These are phyloP conservation scores for Epicoccum sorghinum DNA, from an alignment of 2,329 filamentous ascomycete genomes.

Conservation along the genomic window DNA sequence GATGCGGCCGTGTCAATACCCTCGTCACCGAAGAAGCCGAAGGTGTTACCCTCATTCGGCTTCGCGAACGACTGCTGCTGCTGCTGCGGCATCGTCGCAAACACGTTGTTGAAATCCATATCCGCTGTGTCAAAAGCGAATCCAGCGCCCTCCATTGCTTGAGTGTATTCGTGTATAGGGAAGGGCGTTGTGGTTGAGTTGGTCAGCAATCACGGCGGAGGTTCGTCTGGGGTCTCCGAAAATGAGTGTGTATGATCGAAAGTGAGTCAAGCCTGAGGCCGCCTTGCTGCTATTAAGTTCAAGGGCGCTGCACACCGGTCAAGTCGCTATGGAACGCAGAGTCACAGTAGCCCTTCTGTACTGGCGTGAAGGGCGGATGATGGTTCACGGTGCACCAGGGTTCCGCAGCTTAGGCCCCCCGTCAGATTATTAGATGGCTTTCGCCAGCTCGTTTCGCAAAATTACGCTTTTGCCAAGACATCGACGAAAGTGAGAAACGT, in stretches of 20 bases:
- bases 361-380: constrained; percentile 14
- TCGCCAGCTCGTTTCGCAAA: neutral
- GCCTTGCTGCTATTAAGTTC: constrained; percentile 28
- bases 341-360: constrained; percentile 17
- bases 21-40: constrained; percentile 42
- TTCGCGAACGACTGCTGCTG: constrained; percentile 33
- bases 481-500: neutral
- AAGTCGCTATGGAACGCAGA: constrained; percentile 1
- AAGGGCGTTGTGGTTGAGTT: constrained; percentile 22
- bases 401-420: constrained; percentile 12
- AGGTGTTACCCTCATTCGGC: constrained; percentile 40
- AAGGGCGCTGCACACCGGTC: constrained; percentile 21
- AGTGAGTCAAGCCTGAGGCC: constrained; percentile 42
- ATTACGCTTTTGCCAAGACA: constrained; percentile 1
- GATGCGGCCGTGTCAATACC: constrained; percentile 39
- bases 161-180: constrained; percentile 14
- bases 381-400: constrained; percentile 4
- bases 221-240: constrained; percentile 24
- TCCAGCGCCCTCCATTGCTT: constrained; percentile 36
- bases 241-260: constrained; percentile 35
- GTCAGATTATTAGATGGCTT: constrained; percentile 8
- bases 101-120: constrained; percentile 40
- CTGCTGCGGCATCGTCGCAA: constrained; percentile 29
- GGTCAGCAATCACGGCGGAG: constrained; percentile 29
- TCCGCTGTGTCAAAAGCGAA: constrained; percentile 40